phyloP scores from a whole-genome alignment of 345 rosid genomes.

The Geranium brycei region DNA sequence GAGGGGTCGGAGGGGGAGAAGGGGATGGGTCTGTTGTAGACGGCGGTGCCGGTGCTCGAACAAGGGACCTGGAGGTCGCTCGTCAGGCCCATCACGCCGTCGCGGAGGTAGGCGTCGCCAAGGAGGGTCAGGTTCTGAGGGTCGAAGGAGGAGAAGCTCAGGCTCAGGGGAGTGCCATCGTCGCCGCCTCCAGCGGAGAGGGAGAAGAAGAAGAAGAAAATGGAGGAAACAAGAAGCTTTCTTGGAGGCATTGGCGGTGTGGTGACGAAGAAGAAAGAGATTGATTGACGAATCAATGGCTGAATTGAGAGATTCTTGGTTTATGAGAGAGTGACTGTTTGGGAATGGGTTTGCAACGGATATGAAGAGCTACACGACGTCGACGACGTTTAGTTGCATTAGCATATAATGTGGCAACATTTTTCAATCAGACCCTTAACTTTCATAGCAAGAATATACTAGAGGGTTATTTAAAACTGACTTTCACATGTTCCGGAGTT shows the following conservation, averaged over 20 bases:
- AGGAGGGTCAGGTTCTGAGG: conserved; percentile 78
- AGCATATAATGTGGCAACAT: no score
- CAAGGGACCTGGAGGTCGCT: conserved; percentile 69
- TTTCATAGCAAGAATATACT: no score
- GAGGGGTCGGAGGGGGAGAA: conserved; percentile 76
- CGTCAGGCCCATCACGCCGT: conserved; percentile 78
- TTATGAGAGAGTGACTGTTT: no score
- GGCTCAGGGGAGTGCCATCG: conserved; percentile 9
- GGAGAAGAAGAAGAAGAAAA: neutral
- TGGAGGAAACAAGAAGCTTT: conserved; percentile 28
- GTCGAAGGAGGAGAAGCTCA: conserved; percentile 31
- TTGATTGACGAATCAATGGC: neutral
- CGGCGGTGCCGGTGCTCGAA: conserved; percentile 65
- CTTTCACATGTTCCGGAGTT: no score
- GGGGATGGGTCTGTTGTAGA: conserved; percentile 56
- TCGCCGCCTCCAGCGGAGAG: neutral
- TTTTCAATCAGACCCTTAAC: no score
- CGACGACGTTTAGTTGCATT: no score
- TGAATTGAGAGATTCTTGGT: neutral
- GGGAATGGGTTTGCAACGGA: no score
- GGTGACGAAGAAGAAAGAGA: neutral
- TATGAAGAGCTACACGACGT: no score
- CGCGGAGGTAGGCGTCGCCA: conserved; percentile 72
- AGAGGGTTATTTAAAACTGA: no score
- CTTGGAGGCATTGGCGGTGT: conserved; percentile 22